Conservation (phyloP, 78 protist species). For the Trichosphaerium sp. region DNA sequence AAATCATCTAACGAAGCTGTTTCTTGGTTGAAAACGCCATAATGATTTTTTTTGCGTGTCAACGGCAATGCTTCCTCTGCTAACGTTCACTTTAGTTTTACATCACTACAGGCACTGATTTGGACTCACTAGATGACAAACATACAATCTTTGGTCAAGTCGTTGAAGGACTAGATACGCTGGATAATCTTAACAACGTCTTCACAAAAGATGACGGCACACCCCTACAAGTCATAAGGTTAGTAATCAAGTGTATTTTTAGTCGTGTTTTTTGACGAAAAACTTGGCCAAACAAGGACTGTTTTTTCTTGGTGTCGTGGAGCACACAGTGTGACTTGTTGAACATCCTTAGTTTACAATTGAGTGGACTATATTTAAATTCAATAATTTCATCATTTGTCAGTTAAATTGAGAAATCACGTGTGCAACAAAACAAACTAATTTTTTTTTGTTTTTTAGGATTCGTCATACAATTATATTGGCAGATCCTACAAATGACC, state of each 20-base stretch:
- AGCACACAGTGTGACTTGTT: neutral
- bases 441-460: conserved; percentile 19
- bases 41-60: too few relatives aligned
- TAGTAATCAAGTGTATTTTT: conserved; percentile 20
- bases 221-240: conserved; percentile 65
- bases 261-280: neutral
- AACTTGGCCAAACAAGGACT: neutral
- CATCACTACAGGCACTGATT: conserved; percentile 49
- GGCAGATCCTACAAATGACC: conserved; percentile 91
- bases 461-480: conserved; percentile 82
- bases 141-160: conserved; percentile 89
- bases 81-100: conserved; percentile 52
- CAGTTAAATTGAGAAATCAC: too few relatives aligned
- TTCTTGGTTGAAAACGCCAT: too few relatives aligned
- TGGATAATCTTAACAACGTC: conserved; percentile 45
- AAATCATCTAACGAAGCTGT: too few relatives aligned
- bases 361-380: neutral
- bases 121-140: conserved; percentile 68
- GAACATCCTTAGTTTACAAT: neutral
- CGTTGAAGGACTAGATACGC: conserved; percentile 75
- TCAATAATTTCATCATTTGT: neutral
- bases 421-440: too few relatives aligned
- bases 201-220: conserved; percentile 43
- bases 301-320: neutral
- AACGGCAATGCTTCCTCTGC: too few relatives aligned